Percentiles rank a stretch among this genome's conserved stretches.
Evolutionary conservation across 2,329 filamentous ascomycete genomes (phyloP).

Genomic region (Phaeosphaeria sp.): DNA sequence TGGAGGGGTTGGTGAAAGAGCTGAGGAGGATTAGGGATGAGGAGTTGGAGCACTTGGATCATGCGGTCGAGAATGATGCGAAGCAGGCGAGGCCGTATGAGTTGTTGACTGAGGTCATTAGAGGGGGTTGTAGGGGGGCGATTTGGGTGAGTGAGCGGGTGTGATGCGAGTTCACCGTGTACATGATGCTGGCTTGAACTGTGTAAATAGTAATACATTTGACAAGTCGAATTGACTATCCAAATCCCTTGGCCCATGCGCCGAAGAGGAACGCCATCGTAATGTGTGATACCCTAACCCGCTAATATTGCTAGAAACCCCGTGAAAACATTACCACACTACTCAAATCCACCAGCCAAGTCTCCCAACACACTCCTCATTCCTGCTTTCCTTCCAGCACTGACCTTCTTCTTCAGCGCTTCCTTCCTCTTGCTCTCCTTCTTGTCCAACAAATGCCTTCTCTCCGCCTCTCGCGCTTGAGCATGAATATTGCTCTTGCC

Average conservation of each 20-base stretch:
- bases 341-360: conserved; percentile 47
- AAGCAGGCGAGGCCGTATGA: conserved; percentile 90
- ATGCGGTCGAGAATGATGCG: conserved; percentile 91
- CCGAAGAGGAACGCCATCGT: not conserved
- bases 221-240: not conserved
- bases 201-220: not conserved
- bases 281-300: not conserved
- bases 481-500: conserved; percentile 67
- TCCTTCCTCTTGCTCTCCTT: conserved; percentile 59
- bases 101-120: conserved; percentile 83
- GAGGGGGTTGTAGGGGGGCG: conserved; percentile 87
- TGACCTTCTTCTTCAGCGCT: conserved; percentile 53
- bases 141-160: conserved; percentile 89
- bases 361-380: conserved; percentile 43
- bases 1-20: conserved; percentile 73
- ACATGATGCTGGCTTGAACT: not conserved
- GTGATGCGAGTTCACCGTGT: conserved; percentile 36
- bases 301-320: conserved; percentile 1
- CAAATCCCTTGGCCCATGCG: not conserved
- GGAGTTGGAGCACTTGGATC: conserved; percentile 94
- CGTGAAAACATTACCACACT: conserved; percentile 1
- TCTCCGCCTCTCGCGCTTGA: conserved; percentile 64
- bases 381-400: conserved; percentile 29
- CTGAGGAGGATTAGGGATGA: conserved; percentile 89
- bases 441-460: conserved; percentile 58